phyloP scores from a whole-genome alignment of 768 basidiomycete genomes.

The Pleurotus sapidus region DNA sequence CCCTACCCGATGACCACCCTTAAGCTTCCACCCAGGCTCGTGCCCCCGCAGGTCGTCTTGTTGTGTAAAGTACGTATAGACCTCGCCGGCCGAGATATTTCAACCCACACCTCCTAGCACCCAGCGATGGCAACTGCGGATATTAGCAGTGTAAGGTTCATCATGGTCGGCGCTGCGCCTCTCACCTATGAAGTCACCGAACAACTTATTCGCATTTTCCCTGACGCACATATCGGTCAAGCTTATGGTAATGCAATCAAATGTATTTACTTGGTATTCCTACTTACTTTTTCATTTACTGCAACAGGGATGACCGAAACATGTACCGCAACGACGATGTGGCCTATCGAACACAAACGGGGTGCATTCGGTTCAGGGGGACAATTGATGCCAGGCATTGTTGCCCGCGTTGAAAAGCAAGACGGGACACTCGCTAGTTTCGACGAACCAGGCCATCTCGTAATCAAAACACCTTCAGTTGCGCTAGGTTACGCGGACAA shows the following conservation, averaged over 20 bases:
- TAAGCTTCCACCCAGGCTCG: constrained; percentile 33
- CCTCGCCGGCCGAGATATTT: neutral
- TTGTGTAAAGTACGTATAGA: constrained; percentile 45
- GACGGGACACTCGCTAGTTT: constrained; percentile 56
- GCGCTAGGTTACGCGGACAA: constrained; percentile 60
- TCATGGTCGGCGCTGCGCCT: constrained; percentile 60
- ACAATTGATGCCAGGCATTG: constrained; percentile 50
- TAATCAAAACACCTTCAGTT: constrained; percentile 50
- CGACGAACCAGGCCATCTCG: constrained; percentile 60
- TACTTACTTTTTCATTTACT: neutral
- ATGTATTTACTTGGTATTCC: neutral
- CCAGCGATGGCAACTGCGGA: constrained; percentile 49
- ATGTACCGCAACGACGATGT: constrained; percentile 48
- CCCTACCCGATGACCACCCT: neutral
- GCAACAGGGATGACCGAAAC: constrained; percentile 65
- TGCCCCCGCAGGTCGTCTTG: constrained; percentile 55
- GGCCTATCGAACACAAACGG: constrained; percentile 41
- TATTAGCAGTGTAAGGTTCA: constrained; percentile 39
- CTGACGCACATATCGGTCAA: constrained; percentile 53
- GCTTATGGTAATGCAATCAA: constrained; percentile 43
- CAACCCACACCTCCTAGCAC: constrained; percentile 31
- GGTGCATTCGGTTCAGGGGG: constrained; percentile 60
- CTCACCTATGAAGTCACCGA: constrained; percentile 51
- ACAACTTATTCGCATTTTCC: constrained; percentile 47
- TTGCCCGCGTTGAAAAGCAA: constrained; percentile 50